phyloP scores from a whole-genome alignment of 176 grass and related monocot genomes.

The Cenchrus fungigraminus region DNA sequence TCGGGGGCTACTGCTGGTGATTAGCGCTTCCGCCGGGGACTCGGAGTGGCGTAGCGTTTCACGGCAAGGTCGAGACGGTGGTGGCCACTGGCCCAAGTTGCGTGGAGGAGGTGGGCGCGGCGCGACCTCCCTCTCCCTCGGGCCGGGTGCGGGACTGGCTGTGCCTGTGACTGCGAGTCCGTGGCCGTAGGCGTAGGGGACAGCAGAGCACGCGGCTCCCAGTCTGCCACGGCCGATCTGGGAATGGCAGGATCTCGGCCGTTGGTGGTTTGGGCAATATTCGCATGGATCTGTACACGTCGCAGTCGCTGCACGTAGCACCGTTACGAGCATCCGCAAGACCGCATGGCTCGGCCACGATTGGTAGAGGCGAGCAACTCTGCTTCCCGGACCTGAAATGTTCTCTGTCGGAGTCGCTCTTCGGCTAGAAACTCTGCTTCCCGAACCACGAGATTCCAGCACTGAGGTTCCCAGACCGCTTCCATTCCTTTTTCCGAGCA shows the following conservation, averaged over 20 bases:
- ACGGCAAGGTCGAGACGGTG: neutral
- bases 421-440: no score
- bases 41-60: neutral
- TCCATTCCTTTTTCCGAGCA: no score
- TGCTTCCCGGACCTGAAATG: neutral
- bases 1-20: neutral
- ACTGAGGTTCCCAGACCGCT: no score
- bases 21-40: neutral
- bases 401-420: neutral
- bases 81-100: neutral
- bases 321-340: neutral
- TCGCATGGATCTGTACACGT: no score
- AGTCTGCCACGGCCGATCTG: neutral
- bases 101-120: neutral
- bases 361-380: neutral
- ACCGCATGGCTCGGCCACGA: neutral
- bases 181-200: neutral
- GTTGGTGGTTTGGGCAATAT: neutral
- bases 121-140: conserved; percentile 24
- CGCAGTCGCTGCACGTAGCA: neutral
- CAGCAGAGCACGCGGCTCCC: neutral
- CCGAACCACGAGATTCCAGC: no score
- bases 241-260: neutral
- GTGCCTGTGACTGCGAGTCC: conserved; percentile 18
- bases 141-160: conserved; percentile 2